Base-by-base conservation (phyloP, 352 stramenopile species). In the Globisporangium recalcitrans region DNA sequence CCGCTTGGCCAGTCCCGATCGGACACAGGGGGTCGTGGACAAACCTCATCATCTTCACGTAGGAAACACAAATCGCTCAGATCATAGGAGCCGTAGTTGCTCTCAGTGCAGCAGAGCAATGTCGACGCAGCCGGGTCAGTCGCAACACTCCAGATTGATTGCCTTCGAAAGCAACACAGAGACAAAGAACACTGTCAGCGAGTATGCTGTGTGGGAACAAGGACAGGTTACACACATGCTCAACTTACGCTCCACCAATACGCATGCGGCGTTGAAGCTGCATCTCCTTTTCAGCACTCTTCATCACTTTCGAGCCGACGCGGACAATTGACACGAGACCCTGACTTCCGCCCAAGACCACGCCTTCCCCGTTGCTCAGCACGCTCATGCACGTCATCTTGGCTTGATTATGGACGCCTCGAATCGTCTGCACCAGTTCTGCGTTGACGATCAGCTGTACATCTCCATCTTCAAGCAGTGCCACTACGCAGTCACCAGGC, bases 361-460 rank as follows among this genome's bases (percentile, higher is more conserved):
- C 72, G 6, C 80, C 76, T 31, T 81, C 78, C 14, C 78, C 76
- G 29, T 74, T 87, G 51, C 48, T 77, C 13, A 84, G 57, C 13
- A 64, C 69, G 42, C 57, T 74, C 65, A 86, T 74, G 34, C 75
- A 81, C 38, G 67, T 49, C 19, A 83, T 34, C 3, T 60, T 62
- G 1, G 71, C 68, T 26, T 71, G 64, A 58, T 82, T 80, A 44
- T 91, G 81, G 11, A 90, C 68, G n/a, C 70, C 56, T 27, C 72
- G 80, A 8, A 91, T 67, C 1, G 82, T 91, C 60, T 91, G 84
- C 4, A 90, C 27, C 13, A 93, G 64, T 58, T 91, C 82, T 2
- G 75, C 80, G 34, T 93, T 89, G 44, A 90, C 68, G 16, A 93
- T 75, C 2, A 90, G 70, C 63, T 93, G 82, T 46, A 93, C 75